A percentile compares a stretch with the other conserved stretches of the same genome.
phyloP scores from a whole-genome alignment of 1,139 yeast genomes.

The Blastobotrys raffinosifermentans region DNA sequence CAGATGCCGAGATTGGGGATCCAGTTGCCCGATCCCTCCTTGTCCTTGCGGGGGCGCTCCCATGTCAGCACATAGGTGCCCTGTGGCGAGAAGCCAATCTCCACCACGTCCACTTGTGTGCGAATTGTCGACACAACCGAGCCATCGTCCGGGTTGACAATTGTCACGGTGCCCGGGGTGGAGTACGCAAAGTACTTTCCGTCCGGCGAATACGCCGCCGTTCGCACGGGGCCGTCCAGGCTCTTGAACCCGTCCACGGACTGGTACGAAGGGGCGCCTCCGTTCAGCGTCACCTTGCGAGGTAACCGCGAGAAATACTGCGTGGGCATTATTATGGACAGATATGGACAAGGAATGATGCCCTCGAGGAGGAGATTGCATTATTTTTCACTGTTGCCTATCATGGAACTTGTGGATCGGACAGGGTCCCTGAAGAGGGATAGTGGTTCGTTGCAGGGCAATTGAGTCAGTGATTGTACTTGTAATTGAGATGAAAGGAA shows the following conservation, averaged over 20 bases:
- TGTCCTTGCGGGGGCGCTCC: slow-evolving; percentile 72
- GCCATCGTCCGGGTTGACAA: slow-evolving; percentile 54
- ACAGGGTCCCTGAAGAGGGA: too few species aligned
- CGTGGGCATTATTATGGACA: slow-evolving; percentile 5
- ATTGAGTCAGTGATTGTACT: too few species aligned
- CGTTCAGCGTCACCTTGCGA: slow-evolving; percentile 12
- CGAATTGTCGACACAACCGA: slow-evolving; percentile 41
- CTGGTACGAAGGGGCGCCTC: slow-evolving; percentile 14
- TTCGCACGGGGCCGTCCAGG: slow-evolving; percentile 25
- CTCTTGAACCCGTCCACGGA: slow-evolving; percentile 13
- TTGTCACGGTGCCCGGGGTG: slow-evolving; percentile 41
- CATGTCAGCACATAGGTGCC: slow-evolving; percentile 85
- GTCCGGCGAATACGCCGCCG: slow-evolving; percentile 41
- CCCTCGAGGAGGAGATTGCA: too few species aligned
- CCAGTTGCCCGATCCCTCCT: slow-evolving; percentile 59
- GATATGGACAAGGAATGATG: too few species aligned
- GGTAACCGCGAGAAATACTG: slow-evolving; percentile 16
- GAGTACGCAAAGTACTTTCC: slow-evolving; percentile 46
- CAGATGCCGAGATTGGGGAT: slow-evolving; percentile 73
- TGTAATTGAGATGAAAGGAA: too few species aligned
- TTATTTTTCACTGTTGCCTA: too few species aligned
- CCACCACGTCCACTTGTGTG: slow-evolving; percentile 57
- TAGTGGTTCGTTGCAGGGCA: too few species aligned
- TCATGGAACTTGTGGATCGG: too few species aligned
- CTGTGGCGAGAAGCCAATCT: slow-evolving; percentile 77